Conservation (phyloP, 768 basidiomycete species). For the Mrakia blollopis region DNA sequence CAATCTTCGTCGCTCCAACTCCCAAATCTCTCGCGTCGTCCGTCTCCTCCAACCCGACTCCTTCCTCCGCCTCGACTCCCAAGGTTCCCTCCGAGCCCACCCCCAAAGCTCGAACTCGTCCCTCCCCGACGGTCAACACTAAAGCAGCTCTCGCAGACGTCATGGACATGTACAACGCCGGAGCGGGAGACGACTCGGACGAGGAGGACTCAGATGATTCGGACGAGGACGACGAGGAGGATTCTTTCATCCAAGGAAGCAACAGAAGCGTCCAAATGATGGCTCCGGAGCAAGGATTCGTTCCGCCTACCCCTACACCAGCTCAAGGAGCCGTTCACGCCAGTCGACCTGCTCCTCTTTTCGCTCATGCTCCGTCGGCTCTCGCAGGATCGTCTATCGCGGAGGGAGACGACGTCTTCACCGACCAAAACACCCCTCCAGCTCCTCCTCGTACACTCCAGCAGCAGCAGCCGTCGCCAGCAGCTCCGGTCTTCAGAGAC, state of each 20-base stretch:
- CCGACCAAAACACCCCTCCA: slow-evolving; percentile 2
- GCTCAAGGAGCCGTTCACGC: slow-evolving; percentile 37
- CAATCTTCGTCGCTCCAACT: background rate
- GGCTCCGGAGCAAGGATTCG: slow-evolving; percentile 36
- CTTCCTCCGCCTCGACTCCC: background rate
- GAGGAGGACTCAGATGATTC: slow-evolving; percentile 42
- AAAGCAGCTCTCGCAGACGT: slow-evolving; percentile 91
- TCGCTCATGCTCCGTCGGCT: background rate
- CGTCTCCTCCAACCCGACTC: background rate
- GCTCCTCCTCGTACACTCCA: background rate
- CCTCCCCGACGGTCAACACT: slow-evolving; percentile 83
- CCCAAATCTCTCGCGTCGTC: background rate
- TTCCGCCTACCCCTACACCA: slow-evolving; percentile 45
- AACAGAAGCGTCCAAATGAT: slow-evolving; percentile 35
- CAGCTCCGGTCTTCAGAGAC: slow-evolving; percentile 33
- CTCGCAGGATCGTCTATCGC: background rate
- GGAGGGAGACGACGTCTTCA: slow-evolving; percentile 12
- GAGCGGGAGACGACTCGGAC: slow-evolving; percentile 39
- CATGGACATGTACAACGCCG: slow-evolving; percentile 82
- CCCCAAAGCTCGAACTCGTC: slow-evolving; percentile 33
- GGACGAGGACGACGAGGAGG: slow-evolving; percentile 37
- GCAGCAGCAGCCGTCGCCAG: background rate
- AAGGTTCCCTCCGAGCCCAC: background rate
- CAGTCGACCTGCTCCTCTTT: slow-evolving; percentile 1
- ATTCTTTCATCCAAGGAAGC: slow-evolving; percentile 6